Evolutionary conservation across 2,329 filamentous ascomycete genomes (phyloP).

Genomic region (Sporothrix protearum): DNA sequence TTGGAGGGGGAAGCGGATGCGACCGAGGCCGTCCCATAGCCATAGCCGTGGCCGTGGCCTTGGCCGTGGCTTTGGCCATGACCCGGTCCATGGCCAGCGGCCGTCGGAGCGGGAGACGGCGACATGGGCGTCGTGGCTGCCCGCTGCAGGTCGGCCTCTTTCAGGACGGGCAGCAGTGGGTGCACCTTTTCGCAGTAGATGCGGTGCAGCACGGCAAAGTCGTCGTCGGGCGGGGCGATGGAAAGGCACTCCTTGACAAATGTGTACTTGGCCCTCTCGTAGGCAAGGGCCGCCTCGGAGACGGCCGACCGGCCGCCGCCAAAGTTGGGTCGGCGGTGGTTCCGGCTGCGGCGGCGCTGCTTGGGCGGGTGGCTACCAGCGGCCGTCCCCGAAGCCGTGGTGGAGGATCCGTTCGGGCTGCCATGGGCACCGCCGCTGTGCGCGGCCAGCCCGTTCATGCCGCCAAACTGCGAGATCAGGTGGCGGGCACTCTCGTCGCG

Average conservation of each 20-base stretch:
- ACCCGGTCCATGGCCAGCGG: neutral
- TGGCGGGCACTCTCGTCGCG: neutral
- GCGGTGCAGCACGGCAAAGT: slow-evolving; percentile 45
- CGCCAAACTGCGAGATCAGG: slow-evolving; percentile 10
- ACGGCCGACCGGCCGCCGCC: slow-evolving; percentile 10
- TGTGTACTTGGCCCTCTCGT: slow-evolving; percentile 26
- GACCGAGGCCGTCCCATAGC: no score
- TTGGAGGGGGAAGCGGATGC: neutral
- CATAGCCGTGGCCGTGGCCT: no score
- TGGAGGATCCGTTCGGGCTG: neutral
- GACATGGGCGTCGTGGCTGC: neutral
- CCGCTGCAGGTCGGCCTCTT: slow-evolving; percentile 32
- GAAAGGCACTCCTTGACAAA: slow-evolving; percentile 41
- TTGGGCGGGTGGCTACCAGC: neutral
- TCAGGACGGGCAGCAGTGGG: slow-evolving; percentile 53
- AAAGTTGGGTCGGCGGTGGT: neutral
- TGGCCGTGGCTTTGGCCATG: no score
- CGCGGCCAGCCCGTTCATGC: neutral
- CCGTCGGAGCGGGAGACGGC: neutral
- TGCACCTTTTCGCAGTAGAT: slow-evolving; percentile 53
- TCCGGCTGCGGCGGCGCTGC: neutral
- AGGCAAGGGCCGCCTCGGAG: slow-evolving; percentile 23
- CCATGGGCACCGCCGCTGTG: neutral
- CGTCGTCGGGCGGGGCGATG: slow-evolving; percentile 46
- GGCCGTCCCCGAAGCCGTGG: neutral